phyloP scores from a whole-genome alignment of 2,329 filamentous ascomycete species.

The Neonectria sp. region DNA sequence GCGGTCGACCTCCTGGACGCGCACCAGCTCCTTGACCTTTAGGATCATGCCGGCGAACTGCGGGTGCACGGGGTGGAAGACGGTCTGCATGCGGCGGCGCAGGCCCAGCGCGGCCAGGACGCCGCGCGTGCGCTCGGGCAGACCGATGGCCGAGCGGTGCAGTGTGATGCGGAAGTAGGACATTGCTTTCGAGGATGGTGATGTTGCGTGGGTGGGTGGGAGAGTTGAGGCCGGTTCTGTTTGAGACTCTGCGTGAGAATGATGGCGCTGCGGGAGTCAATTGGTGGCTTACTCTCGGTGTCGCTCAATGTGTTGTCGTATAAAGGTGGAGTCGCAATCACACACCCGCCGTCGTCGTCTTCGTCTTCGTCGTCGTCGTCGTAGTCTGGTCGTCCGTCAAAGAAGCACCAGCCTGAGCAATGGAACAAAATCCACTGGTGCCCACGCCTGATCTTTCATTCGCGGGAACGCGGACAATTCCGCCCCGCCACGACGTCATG shows the following conservation, averaged over 20 bases:
- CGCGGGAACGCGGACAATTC: constrained; percentile 28
- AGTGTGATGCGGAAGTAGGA: constrained; percentile 93
- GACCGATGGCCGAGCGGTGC: constrained; percentile 89
- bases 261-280: constrained; percentile 4
- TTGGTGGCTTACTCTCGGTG: constrained; percentile 14
- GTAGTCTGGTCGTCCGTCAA: constrained; percentile 5
- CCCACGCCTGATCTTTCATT: constrained; percentile 7
- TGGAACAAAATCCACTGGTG: constrained; percentile 24
- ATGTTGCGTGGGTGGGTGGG: background rate
- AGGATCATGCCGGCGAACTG: constrained; percentile 92
- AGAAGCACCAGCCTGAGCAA: constrained; percentile 16
- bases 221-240: constrained; percentile 2
- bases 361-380: constrained; percentile 3
- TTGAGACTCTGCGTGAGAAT: constrained; percentile 4
- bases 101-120: constrained; percentile 90
- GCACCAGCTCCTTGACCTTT: constrained; percentile 92
- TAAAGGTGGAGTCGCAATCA: constrained; percentile 4
- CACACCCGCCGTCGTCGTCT: constrained; percentile 15
- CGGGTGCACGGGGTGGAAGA: constrained; percentile 88
- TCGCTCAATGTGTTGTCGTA: background rate
- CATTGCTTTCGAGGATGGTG: constrained; percentile 61
- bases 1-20: constrained; percentile 82
- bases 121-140: constrained; percentile 83
- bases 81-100: constrained; percentile 86
- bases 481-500: constrained; percentile 35